phyloP scores from a whole-genome alignment of 2,329 filamentous ascomycete species.

The Raffaelea arxii region DNA sequence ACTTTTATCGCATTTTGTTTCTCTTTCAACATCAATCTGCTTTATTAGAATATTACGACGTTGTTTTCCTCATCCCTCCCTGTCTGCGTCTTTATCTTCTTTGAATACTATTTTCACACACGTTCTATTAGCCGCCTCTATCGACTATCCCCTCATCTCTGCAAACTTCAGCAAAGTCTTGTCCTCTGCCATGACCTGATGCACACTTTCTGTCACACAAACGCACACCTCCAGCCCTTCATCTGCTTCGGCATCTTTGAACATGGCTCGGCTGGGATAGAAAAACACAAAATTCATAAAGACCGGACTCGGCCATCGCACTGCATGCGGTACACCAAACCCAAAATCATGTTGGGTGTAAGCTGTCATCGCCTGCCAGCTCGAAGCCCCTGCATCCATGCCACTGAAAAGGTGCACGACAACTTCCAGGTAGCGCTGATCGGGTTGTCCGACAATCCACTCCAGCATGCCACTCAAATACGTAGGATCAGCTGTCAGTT shows the following conservation, averaged over 20 bases:
- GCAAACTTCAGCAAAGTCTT: no score
- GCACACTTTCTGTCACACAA: background rate
- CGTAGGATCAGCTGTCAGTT: conserved; percentile 11
- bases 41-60: no score
- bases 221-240: conserved; percentile 6
- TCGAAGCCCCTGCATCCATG: conserved; percentile 16
- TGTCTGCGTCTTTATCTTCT: no score
- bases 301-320: conserved; percentile 6
- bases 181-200: no score
- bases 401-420: conserved; percentile 16
- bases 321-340: conserved; percentile 15
- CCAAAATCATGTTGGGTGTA: conserved; percentile 19
- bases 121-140: no score
- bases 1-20: no score
- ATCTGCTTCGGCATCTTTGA: background rate
- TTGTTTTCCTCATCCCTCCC: no score
- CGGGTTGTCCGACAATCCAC: conserved; percentile 15
- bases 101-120: no score
- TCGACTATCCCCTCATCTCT: no score
- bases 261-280: conserved; percentile 2
- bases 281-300: conserved; percentile 9
- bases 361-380: conserved; percentile 13
- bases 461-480: conserved; percentile 14
- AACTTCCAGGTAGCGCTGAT: conserved; percentile 16
- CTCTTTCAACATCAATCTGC: no score